A percentile compares a stretch with the other conserved stretches of the same genome.
phyloP scores from a whole-genome alignment of 106 monocot genomes.

The Narthecium ossifragum region DNA sequence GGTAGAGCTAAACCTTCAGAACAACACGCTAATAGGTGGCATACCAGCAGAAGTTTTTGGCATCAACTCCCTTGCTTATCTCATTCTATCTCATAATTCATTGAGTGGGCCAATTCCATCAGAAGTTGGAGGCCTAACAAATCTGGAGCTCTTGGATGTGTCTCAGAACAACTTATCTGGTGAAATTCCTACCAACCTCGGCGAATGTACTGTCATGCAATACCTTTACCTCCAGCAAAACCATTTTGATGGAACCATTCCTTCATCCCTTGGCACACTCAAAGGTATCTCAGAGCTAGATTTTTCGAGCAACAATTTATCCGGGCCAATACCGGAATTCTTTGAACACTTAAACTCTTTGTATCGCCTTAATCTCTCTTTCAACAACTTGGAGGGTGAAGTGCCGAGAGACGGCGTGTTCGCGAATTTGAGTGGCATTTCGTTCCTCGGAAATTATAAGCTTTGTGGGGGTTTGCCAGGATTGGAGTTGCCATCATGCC shows the following conservation, averaged over 20 bases:
- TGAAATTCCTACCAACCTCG: slow-evolving; percentile 1
- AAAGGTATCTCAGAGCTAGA: slow-evolving; percentile 1
- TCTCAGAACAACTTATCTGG: slow-evolving; percentile 13
- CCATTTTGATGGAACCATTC: slow-evolving; percentile 6
- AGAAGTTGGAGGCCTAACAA: slow-evolving; percentile 21
- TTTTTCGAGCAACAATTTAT: slow-evolving; percentile 6
- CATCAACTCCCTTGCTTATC: slow-evolving; percentile 8
- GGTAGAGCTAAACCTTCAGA: slow-evolving; percentile 5
- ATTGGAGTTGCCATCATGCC: slow-evolving; percentile 8
- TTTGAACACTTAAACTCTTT: not conserved
- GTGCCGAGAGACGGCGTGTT: slow-evolving; percentile 12
- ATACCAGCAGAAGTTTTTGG: slow-evolving; percentile 23
- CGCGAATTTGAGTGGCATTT: slow-evolving; percentile 9
- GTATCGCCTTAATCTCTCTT: slow-evolving; percentile 15
- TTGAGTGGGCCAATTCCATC: slow-evolving; percentile 17
- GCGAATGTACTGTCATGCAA: not conserved
- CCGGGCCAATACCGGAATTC: slow-evolving; percentile 5
- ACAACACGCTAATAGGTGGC: slow-evolving; percentile 16
- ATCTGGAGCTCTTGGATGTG: slow-evolving; percentile 13
- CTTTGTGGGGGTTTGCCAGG: slow-evolving; percentile 16
- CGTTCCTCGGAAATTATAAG: slow-evolving; percentile 8
- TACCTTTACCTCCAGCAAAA: not conserved
- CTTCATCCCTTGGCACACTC: not conserved
- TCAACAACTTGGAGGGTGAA: slow-evolving; percentile 21
- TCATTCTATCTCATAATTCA: slow-evolving; percentile 21